Evolutionary conservation across 306 rosid species (phyloP).

Genomic region (Cicer arietinum): DNA sequence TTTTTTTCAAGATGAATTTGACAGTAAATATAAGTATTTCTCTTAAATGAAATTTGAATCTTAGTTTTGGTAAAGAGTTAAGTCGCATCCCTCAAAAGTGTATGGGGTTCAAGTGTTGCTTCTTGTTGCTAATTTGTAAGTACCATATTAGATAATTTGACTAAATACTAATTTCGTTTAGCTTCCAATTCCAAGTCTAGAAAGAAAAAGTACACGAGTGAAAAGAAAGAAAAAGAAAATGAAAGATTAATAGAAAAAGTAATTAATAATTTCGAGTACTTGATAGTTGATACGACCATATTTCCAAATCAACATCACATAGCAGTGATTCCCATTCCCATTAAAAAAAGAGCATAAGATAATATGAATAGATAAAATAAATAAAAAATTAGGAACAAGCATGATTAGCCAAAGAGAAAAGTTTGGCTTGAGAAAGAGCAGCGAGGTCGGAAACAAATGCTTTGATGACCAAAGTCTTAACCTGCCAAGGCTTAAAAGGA

Average conservation of each 20-base stretch:
- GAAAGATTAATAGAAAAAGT: neutral
- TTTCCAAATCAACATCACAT: conserved; percentile 20
- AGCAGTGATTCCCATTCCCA: conserved; percentile 29
- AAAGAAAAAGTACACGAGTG: neutral
- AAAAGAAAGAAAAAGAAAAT: neutral
- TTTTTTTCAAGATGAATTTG: no score
- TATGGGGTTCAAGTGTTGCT: no score
- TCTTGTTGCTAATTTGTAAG: no score
- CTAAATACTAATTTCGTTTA: neutral
- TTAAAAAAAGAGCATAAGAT: neutral
- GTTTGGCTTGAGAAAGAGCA: conserved; percentile 66
- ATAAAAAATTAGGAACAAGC: conserved; percentile 53
- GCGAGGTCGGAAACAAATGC: conserved; percentile 65
- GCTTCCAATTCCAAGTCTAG: neutral
- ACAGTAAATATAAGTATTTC: no score
- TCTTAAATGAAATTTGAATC: no score
- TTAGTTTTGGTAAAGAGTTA: no score
- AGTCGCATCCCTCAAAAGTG: no score
- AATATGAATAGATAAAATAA: neutral
- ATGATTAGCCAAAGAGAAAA: conserved; percentile 66
- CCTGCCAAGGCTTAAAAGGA: conserved; percentile 81
- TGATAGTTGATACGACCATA: neutral
- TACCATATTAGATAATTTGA: no score
- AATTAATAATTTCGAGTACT: neutral
- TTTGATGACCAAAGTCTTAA: conserved; percentile 79